Evolutionary conservation across 2,329 filamentous ascomycete species (phyloP).

Genomic region (Stagonosporopsis tanaceti): DNA sequence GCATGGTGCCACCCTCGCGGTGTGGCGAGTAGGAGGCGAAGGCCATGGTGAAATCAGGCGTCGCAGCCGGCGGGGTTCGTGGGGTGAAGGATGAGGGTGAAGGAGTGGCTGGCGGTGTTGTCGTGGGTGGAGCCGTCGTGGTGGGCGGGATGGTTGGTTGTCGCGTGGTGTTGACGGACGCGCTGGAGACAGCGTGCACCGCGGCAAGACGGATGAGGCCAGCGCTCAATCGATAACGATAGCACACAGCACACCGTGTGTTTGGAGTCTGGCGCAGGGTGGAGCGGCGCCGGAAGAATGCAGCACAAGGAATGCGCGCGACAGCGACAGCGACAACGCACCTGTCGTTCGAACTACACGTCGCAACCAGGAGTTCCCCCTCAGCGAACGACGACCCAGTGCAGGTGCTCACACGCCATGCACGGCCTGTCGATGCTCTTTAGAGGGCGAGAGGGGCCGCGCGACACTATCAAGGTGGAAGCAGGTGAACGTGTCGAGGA

Average conservation of each 20-base stretch:
- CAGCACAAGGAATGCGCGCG: slow-evolving; percentile 33
- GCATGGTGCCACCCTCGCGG: slow-evolving; percentile 76
- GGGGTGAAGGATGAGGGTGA: slow-evolving; percentile 16
- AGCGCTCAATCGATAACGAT: slow-evolving; percentile 41
- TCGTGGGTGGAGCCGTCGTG: slow-evolving; percentile 19
- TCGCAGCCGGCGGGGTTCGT: slow-evolving; percentile 17
- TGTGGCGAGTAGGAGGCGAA: slow-evolving; percentile 58
- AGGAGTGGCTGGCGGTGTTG: slow-evolving; percentile 19
- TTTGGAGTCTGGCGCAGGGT: slow-evolving; percentile 20
- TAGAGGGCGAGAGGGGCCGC: slow-evolving; percentile 22
- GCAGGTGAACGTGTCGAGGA: slow-evolving; percentile 25
- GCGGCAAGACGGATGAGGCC: slow-evolving; percentile 29
- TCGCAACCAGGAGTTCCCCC: slow-evolving; percentile 36
- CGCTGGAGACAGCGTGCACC: slow-evolving; percentile 25
- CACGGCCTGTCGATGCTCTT: slow-evolving; percentile 38
- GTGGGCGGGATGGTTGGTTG: slow-evolving; percentile 16
- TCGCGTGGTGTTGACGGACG: slow-evolving; percentile 15
- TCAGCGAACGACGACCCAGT: slow-evolving; percentile 45
- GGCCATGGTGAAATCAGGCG: slow-evolving; percentile 51
- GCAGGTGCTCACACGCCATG: slow-evolving; percentile 40
- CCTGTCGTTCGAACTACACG: slow-evolving; percentile 27
- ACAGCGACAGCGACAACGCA: slow-evolving; percentile 18
- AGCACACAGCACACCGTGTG: slow-evolving; percentile 21
- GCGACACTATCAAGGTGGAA: slow-evolving; percentile 20
- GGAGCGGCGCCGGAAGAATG: slow-evolving; percentile 39